Evolutionary conservation across 768 basidiomycete genomes (phyloP).

Genomic region (Pulveroboletus sp.): DNA sequence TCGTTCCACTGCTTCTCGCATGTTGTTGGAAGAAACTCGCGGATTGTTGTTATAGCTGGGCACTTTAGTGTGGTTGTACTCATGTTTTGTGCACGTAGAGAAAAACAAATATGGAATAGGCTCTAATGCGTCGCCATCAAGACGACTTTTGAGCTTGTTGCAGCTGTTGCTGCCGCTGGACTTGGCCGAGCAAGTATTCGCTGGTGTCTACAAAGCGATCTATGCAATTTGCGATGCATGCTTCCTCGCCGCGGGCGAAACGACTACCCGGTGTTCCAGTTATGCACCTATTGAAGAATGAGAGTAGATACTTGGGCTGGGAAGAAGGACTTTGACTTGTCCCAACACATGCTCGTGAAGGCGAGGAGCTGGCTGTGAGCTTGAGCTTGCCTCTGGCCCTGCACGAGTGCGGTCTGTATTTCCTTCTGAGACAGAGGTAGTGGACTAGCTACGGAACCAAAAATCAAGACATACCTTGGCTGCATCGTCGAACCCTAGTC

Average conservation of each 20-base stretch:
- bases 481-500: conserved; percentile 60
- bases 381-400: conserved; percentile 77
- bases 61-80: conserved; percentile 8
- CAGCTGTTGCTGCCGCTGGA: conserved; percentile 49
- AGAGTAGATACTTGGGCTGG: neutral
- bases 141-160: conserved; percentile 33
- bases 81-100: conserved; percentile 4
- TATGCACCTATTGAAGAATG: conserved; percentile 57
- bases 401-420: conserved; percentile 71
- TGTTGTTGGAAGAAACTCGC: conserved; percentile 46
- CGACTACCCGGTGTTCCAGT: conserved; percentile 71
- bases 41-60: conserved; percentile 18
- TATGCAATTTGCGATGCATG: conserved; percentile 85
- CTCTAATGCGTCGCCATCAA: neutral
- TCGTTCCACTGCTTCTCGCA: conserved; percentile 51
- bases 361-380: conserved; percentile 70
- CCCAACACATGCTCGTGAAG: conserved; percentile 85
- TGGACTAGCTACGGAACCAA: conserved; percentile 1
- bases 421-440: conserved; percentile 58
- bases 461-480: conserved; percentile 52
- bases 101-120: neutral
- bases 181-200: conserved; percentile 71
- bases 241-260: conserved; percentile 76
- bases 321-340: conserved; percentile 59
- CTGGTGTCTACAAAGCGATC: conserved; percentile 88